phyloP scores from a whole-genome alignment of 2,329 filamentous ascomycete species.

The Tolypocladium ophioglossoides region DNA sequence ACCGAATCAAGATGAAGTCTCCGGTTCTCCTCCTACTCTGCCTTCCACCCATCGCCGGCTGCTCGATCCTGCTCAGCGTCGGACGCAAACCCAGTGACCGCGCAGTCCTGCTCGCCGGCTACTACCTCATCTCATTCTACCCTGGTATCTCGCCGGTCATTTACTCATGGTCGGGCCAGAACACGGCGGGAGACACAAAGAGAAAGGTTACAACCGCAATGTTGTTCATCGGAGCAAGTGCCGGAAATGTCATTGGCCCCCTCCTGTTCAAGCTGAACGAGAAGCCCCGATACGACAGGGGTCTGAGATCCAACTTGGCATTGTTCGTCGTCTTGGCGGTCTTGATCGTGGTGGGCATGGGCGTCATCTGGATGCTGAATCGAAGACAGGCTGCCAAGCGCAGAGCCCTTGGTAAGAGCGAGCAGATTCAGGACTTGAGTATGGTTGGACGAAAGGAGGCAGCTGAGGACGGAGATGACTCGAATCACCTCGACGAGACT shows the following conservation, averaged over 20 bases:
- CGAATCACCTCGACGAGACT: constrained; percentile 4
- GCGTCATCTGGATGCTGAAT: constrained; percentile 44
- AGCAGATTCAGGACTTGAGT: constrained; percentile 46
- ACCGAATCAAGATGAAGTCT: constrained; percentile 43
- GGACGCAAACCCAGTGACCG: constrained; percentile 34
- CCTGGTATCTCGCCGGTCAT: constrained; percentile 42
- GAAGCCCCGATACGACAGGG: constrained; percentile 30
- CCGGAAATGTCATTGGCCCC: constrained; percentile 57
- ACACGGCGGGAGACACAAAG: constrained; percentile 60
- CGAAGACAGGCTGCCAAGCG: constrained; percentile 36
- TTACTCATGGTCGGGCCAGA: constrained; percentile 50
- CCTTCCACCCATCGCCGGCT: constrained; percentile 46
- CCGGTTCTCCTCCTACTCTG: constrained; percentile 44
- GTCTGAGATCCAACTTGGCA: constrained; percentile 47
- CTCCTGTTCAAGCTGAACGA: constrained; percentile 48
- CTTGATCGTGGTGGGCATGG: constrained; percentile 29
- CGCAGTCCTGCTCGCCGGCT: constrained; percentile 41
- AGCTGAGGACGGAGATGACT: constrained; percentile 3
- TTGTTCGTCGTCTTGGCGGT: constrained; percentile 49
- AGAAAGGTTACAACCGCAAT: constrained; percentile 55
- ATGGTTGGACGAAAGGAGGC: constrained; percentile 26
- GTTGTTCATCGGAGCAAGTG: constrained; percentile 54
- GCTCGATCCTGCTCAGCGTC: constrained; percentile 40
- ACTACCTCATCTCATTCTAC: constrained; percentile 50
- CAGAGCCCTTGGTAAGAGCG: constrained; percentile 48